A percentile compares a stretch with the other conserved stretches of the same genome.
phyloP scores from a whole-genome alignment of 768 basidiomycete genomes.

The Sporobolomyces roseus region DNA sequence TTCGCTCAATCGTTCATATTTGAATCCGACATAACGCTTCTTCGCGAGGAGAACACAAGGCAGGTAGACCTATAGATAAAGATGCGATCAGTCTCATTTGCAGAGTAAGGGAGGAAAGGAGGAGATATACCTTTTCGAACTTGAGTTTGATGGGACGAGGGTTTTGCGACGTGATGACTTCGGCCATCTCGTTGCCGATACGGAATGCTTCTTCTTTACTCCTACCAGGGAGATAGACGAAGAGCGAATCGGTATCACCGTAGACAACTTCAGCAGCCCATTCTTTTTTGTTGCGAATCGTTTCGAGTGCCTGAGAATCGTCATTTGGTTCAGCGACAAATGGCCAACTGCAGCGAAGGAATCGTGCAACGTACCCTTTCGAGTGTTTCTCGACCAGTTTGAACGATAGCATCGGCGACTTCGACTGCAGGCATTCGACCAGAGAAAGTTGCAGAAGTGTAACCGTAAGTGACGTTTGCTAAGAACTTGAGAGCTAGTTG shows the following conservation, averaged over 20 bases:
- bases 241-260: conserved; percentile 95
- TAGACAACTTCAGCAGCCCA: conserved; percentile 95
- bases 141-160: conserved; percentile 91
- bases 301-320: conserved; percentile 64
- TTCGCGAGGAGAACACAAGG: conserved; percentile 95
- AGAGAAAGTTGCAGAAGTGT: conserved; percentile 88
- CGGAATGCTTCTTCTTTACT: conserved; percentile 90
- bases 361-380: conserved; percentile 70
- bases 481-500: conserved; percentile 93
- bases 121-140: conserved; percentile 76
- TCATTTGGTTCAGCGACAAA: neutral
- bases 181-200: conserved; percentile 88
- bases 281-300: conserved; percentile 68
- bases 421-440: conserved; percentile 98
- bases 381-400: conserved; percentile 88
- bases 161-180: conserved; percentile 76
- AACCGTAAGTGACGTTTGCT: conserved; percentile 86
- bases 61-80: conserved; percentile 69
- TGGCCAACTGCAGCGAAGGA: neutral
- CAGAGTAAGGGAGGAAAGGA: neutral
- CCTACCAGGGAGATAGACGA: conserved; percentile 82
- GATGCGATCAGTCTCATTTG: neutral
- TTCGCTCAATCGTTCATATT: conserved; percentile 81
- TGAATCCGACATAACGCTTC: conserved; percentile 97
- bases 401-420: conserved; percentile 96